Base-by-base conservation (phyloP, 164 flowering plant species). In the Kalanchoe fedtschenkoi region DNA sequence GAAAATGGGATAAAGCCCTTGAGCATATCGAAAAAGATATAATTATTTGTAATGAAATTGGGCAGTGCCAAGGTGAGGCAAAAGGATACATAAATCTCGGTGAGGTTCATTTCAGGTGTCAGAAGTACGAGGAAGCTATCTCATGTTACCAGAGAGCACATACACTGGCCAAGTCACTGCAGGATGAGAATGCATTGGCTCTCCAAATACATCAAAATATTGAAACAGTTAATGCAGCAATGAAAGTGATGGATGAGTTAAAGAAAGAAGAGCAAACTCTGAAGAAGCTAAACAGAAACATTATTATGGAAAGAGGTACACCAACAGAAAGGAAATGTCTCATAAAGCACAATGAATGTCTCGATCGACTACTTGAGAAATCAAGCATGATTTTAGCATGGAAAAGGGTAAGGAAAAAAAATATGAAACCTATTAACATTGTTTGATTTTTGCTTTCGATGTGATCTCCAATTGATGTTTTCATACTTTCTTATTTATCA, bases 71-170 rank as follows among this genome's bases (percentile, higher is more conserved):
- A 72, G 99, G 99, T 53, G 97, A 95, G 79, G 96, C 97, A 58
- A 95, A 91, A 61, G 99, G 99, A 26, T 95, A 83, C 62, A 84
- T 91, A 41, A 95, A 95, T 79, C 93, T 85, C 16, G 99, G 96
- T 51, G 95, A 87, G 69, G 69, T 89, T 75, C 85, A 84, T 72
- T 77, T 78, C 69, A 78, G 81, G 67, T 72, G 61, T 63, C 95
- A 87, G 56, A 87, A 75, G 71, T 95, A 84, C 59, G 85, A 84
- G 16, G 95, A 87, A 17, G 93, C 97, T 37, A 69, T 68, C 46
- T 62, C 22, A 34, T 87, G 89, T 72, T 95, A 95, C 65, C 70
- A 76, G 57, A 95, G 79, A 71, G 97, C 96, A 17, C 85, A 75
- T 76, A 72, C 75, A 32, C 76, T 91, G 58, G 97, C 93, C 46